These are phyloP conservation scores for Chlamydomonas incerta DNA, from an alignment of 139 green algal species.

Conservation along the genomic window DNA sequence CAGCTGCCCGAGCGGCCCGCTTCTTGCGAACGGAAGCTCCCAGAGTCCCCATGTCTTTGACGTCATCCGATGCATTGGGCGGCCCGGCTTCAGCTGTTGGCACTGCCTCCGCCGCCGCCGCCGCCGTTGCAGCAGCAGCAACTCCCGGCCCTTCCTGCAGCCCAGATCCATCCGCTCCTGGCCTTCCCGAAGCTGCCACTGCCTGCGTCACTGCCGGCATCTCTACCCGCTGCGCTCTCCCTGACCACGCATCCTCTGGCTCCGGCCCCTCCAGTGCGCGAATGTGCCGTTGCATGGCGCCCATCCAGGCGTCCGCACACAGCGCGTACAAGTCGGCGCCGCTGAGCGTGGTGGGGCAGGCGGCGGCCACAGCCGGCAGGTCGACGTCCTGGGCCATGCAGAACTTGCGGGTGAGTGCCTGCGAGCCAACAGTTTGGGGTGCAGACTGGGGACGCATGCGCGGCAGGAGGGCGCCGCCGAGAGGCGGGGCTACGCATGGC, in stretches of 20 bases:
- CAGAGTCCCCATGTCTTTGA: background rate
- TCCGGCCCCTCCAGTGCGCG: background rate
- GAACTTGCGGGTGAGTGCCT: constrained; percentile 94
- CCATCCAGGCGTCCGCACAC: constrained; percentile 93
- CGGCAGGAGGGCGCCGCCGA: background rate
- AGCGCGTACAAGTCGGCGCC: constrained; percentile 97
- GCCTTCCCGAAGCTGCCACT: background rate
- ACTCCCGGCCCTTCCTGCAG: background rate
- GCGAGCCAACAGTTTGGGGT: background rate
- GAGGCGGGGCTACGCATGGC: too few species aligned
- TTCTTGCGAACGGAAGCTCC: constrained; percentile 1
- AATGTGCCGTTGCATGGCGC: constrained; percentile 69
- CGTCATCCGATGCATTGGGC: background rate
- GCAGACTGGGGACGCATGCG: too few species aligned
- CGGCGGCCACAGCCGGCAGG: constrained; percentile 67
- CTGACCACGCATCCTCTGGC: too few species aligned
- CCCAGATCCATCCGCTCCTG: background rate
- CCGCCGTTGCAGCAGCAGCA: background rate
- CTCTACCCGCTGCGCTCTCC: background rate
- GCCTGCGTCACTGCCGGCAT: background rate
- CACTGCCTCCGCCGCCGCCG: background rate
- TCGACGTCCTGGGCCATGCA: constrained; percentile 73
- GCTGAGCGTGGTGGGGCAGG: constrained; percentile 74
- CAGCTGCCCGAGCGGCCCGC: background rate
- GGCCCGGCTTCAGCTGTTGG: background rate